Base-by-base conservation (phyloP, 1,284 basidiomycete genomes). In the Calocybe gambosa region DNA sequence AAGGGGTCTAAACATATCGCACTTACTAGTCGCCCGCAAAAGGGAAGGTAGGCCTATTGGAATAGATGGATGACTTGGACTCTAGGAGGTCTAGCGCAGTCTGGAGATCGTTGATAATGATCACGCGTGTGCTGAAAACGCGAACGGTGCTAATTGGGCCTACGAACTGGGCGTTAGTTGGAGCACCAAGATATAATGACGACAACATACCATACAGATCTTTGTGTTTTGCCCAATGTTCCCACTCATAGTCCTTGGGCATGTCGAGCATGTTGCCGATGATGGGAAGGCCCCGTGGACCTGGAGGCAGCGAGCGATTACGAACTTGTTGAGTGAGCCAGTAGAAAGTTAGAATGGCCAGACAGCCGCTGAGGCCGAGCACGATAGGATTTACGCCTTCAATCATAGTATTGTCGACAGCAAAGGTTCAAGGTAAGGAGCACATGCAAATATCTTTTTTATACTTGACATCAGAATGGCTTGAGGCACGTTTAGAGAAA, bases 261-360 rank as follows among this genome's bases (percentile, higher is more conserved):
- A 53, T 49, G 34, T 53, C 52, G 6, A 53, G 34, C 43, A 47
- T 45, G 35, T 53, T 53, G 9, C 52, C 52, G 15, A 53, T 40
- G 20, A 53, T 31, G 8, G 43, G 43, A 13, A 37, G 26, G 13
- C 36, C 49, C 20, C 45, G 44, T 42, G 44, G 40, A 9, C 45
- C 35, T 16, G 39, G 45, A 42, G 45, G 39, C n/a, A 46, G 33
- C 5, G 45, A 43, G 15, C 40, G 43, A n/a, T 35, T 44, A 5
- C 42, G 44, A 8, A 49, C 13, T 35, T 43, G 47, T 12, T 35
- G 26, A 16, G 34, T 28, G 21, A 53, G 26, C 21, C 47, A 39
- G 25, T 50, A 53, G 10, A 41, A 31, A 19, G 28, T 29, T 7
- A 46, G 16, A 23, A 42, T 15, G 20, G 43, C 48, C 5, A 52